Base-by-base conservation (phyloP, 2,329 filamentous ascomycete species). In the Aspergillus hiratsukae region DNA sequence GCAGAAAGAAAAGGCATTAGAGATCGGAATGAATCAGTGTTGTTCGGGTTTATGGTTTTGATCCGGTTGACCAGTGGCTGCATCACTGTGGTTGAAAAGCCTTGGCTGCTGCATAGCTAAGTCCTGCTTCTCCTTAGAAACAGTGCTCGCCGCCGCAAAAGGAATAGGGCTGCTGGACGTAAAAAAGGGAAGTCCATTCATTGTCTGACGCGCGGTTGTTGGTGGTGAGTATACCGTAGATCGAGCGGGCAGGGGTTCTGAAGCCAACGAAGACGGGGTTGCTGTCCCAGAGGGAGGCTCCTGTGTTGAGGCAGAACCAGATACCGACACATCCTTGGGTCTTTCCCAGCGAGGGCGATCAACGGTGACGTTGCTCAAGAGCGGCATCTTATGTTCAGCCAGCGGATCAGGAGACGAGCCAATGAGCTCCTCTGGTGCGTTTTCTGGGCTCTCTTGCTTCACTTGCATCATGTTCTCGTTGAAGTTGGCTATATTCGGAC, bases 111-210 rank as follows among this genome's bases (percentile, higher is more conserved):
- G 52, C n/a, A 19, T 25, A 23, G 55, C 46, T 40, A 53, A 23
- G 4, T 21, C 25, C 19, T 51, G 49, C 17, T 29, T 19, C 23
- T 49, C 37, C 37, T 19, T 51, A 8, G 48, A 48, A 27, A 8
- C 35, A 21, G 29, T 49, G 43, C 48, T 53, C 1, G 61, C 49
- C 23, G 64, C 48, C 2, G 71, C 72, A 66, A 80, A 79, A 5
- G 73, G 75, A 56, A 79, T 79, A 3, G 70, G 66, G 3, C 74
- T 73, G 43, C 64, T 76, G 0, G 80, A 73, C 19, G 76, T 78
- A 57, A 83, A 81, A 0, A 80, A 70, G 2, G 81, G 80, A 28
- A 83, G 67, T 23, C 76, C 75, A 19, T 75, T 68, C 57, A 72
- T 76, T 46, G 73, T 75, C 49, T 67, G 66, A 11, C 69, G 57